Base-by-base conservation (phyloP, 202 grass and related monocot genomes). In the Cymbopogon flexuosus region DNA sequence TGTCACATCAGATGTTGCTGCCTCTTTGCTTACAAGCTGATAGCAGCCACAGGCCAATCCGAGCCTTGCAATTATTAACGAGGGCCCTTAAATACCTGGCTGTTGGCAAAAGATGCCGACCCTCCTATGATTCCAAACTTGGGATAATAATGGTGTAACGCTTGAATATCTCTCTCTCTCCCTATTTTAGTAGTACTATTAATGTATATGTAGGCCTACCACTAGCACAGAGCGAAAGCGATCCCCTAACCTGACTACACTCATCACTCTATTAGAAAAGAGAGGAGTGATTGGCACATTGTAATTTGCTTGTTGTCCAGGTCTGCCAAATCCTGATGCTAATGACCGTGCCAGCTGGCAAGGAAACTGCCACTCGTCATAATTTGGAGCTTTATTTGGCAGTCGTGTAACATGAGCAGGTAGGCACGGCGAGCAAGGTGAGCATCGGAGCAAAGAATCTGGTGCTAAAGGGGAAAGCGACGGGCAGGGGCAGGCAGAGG, bases 361-460 rank as follows among this genome's bases (percentile, higher is more conserved):
- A 56, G 14, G 23, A 16, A 52, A 52, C 49, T n/a, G 49, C 49
- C 49, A 52, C 49, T 6, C 49, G 8, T 52, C 5, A 47, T 14
- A 37, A 77, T n/a, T 16, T 22, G 30, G 63, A 23, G 54, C 64
- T 22, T 14, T 22, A 37, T 37, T 41, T 43, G 21, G 72, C 39
- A 13, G 9, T 62, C 21, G 73, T 62, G 73, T 51, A 77, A 73
- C 63, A 66, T 2, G 46, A 60, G 66, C 34, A 66, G 76, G 22
- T 79, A 57, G 24, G 73, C 68, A 59, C 47, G 36, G 35, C 46
- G 83, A 72, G 11, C 83, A 64, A 65, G 16, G 54, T 75, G 31
- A 18, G 30, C 62, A 80, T 84, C 70, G 42, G 45, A 71, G 86
- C 70, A 62, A 51, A 70, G 81, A 88, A 88, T 88, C 87, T 84